These are phyloP conservation scores for Oemleria cerasiformis DNA, from an alignment of 306 rosid species.

Conservation along the genomic window DNA sequence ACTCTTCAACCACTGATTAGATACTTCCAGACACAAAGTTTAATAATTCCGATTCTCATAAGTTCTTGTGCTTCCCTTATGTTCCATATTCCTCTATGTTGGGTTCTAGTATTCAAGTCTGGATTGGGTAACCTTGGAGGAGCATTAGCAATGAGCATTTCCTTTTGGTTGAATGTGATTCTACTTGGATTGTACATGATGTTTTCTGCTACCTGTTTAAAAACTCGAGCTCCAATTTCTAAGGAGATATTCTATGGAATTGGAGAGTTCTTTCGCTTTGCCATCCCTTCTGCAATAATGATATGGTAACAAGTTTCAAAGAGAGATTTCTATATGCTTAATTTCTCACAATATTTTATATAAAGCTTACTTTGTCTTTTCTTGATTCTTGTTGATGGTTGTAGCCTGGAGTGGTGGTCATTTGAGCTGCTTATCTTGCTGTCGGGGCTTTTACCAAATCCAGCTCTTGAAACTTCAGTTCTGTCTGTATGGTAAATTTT, in stretches of 20 bases:
- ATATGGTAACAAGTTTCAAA: conserved; percentile 35
- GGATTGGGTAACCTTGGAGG: conserved; percentile 45
- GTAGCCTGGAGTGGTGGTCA: conserved; percentile 64
- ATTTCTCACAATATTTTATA: neutral
- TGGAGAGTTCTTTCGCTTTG: conserved; percentile 50
- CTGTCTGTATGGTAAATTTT: conserved; percentile 48
- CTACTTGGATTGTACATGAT: conserved; percentile 48
- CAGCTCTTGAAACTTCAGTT: conserved; percentile 67
- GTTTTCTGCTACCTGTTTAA: conserved; percentile 47
- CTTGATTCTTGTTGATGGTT: neutral
- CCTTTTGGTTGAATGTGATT: conserved; percentile 51
- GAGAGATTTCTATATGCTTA: neutral
- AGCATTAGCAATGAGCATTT: conserved; percentile 51
- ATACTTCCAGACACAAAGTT: conserved; percentile 55
- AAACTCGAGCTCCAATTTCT: conserved; percentile 47
- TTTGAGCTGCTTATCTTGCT: conserved; percentile 51
- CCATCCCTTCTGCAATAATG: conserved; percentile 62
- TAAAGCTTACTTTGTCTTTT: neutral
- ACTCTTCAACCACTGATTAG: conserved; percentile 43
- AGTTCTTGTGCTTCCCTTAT: conserved; percentile 31
- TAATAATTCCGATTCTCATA: conserved; percentile 46
- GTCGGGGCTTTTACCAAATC: conserved; percentile 68
- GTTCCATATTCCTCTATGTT: conserved; percentile 47
- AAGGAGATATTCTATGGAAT: conserved; percentile 45
- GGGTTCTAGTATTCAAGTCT: conserved; percentile 51